Evolutionary conservation across 371 early-diverging fungal species (phyloP), one percentile per base, ranked within the genome.

Genomic region (Lichtheimia ramosa): DNA sequence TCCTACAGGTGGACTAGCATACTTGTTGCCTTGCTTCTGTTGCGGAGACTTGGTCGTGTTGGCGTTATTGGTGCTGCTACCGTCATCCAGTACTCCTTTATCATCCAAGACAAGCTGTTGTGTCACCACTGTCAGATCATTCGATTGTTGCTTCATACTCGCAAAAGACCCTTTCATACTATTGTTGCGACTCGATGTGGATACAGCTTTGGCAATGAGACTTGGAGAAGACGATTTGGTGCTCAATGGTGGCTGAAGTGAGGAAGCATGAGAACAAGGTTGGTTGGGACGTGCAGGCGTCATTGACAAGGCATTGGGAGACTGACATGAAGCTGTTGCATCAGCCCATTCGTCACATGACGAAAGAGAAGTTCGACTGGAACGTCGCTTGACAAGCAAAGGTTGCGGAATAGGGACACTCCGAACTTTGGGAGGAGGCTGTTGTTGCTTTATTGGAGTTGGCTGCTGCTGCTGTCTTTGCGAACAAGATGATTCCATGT

Each of bases 401-500:
- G 77, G 74, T 14, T 73, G 74, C 6, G 77, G 77, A 55, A 77
- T 77, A 41, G 77, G 77, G 1, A 77, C 72, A 60, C 68, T 73
- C 25, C 65, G 61, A 20, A 74, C 41, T 63, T 69, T 71, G 14
- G 42, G 27, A n/a, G 56, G 42, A 7, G 43, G 42, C 7, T 43
- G 42, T 25, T 8, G 27, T 40, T 43, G 62, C 23, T 51, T 49
- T 48, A 41, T 24, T 15, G 57, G 34, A 3, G 40, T 27, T 41
- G 34, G 43, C 39, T 40, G n/a, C 53, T 24, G 27, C 28, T 5
- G 53, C n/a, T 24, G 53, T 34, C 25, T 3, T 28, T 52, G 53
- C 12, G 46, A 46, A 21, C n/a, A 21, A n/a, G 46, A 21, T n/a
- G 46, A 21, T 46, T n/a, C 18, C 46, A 34, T 46, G 46, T 34